Conservation (phyloP, 1,284 basidiomycete genomes). For the Omphalotus olearius region DNA sequence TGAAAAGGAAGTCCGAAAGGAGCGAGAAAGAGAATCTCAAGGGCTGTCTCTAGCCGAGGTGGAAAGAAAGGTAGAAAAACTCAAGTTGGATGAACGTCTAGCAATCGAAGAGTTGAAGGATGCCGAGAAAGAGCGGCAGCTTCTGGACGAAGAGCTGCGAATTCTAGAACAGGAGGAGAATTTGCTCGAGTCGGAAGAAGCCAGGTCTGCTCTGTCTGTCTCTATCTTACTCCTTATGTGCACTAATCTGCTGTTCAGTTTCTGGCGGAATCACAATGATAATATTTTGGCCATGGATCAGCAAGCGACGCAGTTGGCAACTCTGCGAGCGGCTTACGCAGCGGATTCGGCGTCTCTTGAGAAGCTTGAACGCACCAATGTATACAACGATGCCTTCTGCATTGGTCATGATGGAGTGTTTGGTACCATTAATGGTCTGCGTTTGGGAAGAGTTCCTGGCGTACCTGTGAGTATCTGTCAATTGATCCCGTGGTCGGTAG, state of each 20-base stretch:
- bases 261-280: conserved; percentile 79
- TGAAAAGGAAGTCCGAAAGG: conserved; percentile 80
- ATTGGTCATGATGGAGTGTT: conserved; percentile 94
- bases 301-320: conserved; percentile 65
- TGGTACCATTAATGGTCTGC: conserved; percentile 94
- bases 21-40: conserved; percentile 63
- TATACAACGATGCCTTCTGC: conserved; percentile 98
- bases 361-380: conserved; percentile 90
- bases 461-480: conserved; percentile 50
- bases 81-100: conserved; percentile 71
- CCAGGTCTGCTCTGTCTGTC: conserved; percentile 53
- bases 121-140: conserved; percentile 71
- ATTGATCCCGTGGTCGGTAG: not conserved
- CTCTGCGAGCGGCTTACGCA: conserved; percentile 72
- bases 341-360: conserved; percentile 74
- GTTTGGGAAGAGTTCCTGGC: conserved; percentile 82
- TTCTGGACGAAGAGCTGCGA: conserved; percentile 70
- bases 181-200: conserved; percentile 71
- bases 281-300: conserved; percentile 63
- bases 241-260: conserved; percentile 42
- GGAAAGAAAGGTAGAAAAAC: conserved; percentile 65
- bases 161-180: conserved; percentile 74
- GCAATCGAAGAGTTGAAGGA: conserved; percentile 72
- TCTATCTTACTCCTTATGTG: conserved; percentile 5
- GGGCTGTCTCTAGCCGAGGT: conserved; percentile 57